Base-by-base conservation (phyloP, 345 rosid species). In the Angophora floribunda region DNA sequence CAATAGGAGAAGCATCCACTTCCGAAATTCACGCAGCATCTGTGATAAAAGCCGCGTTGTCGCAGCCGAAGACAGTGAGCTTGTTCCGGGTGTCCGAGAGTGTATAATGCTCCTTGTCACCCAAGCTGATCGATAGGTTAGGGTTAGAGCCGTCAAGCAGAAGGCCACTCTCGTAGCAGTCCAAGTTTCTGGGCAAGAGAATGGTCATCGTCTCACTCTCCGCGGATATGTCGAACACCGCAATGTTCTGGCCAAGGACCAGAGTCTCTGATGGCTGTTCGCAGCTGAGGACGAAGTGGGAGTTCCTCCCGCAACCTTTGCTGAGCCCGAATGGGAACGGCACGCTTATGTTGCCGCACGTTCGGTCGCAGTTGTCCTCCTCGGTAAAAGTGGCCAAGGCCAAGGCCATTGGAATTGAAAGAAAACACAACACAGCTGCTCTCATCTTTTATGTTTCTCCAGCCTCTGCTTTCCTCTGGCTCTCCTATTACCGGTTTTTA, bases 61-160 rank as follows among this genome's bases (percentile, higher is more conserved):
- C 36, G 8, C 70, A 28, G 6, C 70, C 70, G 2, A 63, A 4
- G 17, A n/a, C 70, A 1, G 65, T 59, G 32, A 63, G 15, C 9
- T 63, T 63, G 70, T 63, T 63, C 70, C 17, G 70, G 70, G 70
- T 63, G 70, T 63, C 70, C 8, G 70, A 63, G 16, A 63, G 3
- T 28, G 36, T 63, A 63, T 28, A 63, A 3, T 13, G 9, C 70
- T 30, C 3, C 0, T 6, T 3, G 4, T 13, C 1, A 4, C 1
- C 36, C 32, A 61, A 0, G 2, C 0, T 1, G 8, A 1, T 6
- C 70, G 0, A 1, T 14, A 8, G 4, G 9, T 28, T 0, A 5
- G 17, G 13, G 6, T 1, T 0, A 13, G 36, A 63, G 70, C 0
- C 6, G 6, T 24, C 1, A 3, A 13, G 36, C 17, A 7, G 2